Base-by-base conservation (phyloP, 2,329 filamentous ascomycete species). In the Aspergillus sp. region DNA sequence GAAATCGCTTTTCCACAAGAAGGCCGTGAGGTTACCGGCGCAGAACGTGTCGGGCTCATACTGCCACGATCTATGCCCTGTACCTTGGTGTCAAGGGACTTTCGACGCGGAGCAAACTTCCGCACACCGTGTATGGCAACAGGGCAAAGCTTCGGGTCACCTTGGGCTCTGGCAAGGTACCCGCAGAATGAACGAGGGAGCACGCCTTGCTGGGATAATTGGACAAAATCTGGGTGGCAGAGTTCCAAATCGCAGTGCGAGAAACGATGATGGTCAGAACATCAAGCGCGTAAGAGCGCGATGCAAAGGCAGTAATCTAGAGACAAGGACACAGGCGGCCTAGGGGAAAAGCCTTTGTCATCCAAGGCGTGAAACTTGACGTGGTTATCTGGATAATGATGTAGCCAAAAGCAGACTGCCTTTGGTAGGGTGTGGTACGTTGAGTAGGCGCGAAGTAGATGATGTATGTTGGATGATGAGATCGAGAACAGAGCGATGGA, bases 21-120 rank as follows among this genome's bases (percentile, higher is more conserved):
- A 60, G 81, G 77, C 75, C 88, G 85, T 72, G 87, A 81, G 72
- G 84, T 86, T 73, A 80, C 76, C 65, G 77, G 74, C 70, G 81
- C 80, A 59, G 72, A 69, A 70, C 71, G 75, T 71, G 76, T 74
- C 69, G 76, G 73, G 68, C 71, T 70, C 76, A 79, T 79, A 62
- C 56, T 71, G 58, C 60, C 59, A 53, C 63, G 30, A 57, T 47
- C 36, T 50, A 58, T 45, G 52, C 54, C 45, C 57, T 43, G 49
- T 30, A 25, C 32, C 49, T 28, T 8, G 47, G 32, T 21, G 36
- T 17, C 19, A 41, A 32, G 23, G 32, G 21, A 30, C 41, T 10
- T 23, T 28, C 49, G 45, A 57, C 55, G 59, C 56, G 57, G 49
- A 52, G 41, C 32, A 47, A 39, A 51, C 45, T 32, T n/a, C 7